Evolutionary conservation across 1,284 basidiomycete species (phyloP), one percentile per base, ranked within the genome.

Genomic region (Cryptococcus amylolentus): DNA sequence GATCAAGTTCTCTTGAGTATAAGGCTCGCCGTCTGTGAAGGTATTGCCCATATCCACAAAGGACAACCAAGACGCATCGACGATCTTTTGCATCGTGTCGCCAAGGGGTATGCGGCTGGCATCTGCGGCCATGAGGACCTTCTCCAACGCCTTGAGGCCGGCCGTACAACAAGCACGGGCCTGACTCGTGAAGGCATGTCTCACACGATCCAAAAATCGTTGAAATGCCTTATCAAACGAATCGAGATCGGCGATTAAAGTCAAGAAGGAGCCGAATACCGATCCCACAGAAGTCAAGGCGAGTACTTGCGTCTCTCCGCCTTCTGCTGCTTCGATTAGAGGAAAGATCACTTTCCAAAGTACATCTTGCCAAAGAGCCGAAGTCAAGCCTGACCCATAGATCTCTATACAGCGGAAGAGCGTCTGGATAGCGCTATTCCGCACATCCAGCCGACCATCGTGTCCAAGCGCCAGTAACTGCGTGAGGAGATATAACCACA

Each of bases 391-490:
- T 10, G 85, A 84, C 5, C 93, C 94, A 71, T 98, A 98, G 18
- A 97, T 82, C 73, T 95, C 91, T 75, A 98, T 84, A 0, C 92
- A 91, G 44, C 93, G 83, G 80, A 97, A 98, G 53, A 98, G 78
- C 2, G 93, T 97, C 74, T 96, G 91, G 56, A 98, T 94, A 3
- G 94, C 91, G 2, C 92, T 91, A 60, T 89, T 88, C 13, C 94
- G 84, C 0, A 96, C 91, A 70, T 98, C 93, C 28, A 88, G 84
- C 26, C 94, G 83, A 0, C 82, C 70, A 70, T 96, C 95, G 3
- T 85, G 84, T 61, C 90, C 90, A 2, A 98, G 81, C 1, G 85
- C 85, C 3, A 94, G 82, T 7, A 98, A 83, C 71, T 92, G 89
- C 1, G 86, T 80, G 2, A 98, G 79, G 16, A 98, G 83, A 75